Base-by-base conservation (phyloP, 768 basidiomycete species). In the Calocera cornea region DNA sequence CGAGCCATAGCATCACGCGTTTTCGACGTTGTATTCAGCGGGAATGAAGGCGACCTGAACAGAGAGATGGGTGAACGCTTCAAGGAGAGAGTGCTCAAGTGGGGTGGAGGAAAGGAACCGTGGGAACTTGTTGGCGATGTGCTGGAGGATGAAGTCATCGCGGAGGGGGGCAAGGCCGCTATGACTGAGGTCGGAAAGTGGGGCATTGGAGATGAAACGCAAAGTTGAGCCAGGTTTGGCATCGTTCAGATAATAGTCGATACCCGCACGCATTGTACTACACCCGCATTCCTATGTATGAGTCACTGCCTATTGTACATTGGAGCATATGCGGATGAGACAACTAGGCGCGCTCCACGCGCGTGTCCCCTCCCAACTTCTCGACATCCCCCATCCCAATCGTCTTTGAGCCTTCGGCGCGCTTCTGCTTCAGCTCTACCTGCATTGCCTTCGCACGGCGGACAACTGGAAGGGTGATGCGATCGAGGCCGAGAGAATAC, bases 1-100 rank as follows among this genome's bases (percentile, higher is more conserved):
- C 86, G 95, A 2, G 93, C 93, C 2, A 97, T 99, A 68, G 95
- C 97, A 0, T 90, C 90, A 5, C 83, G 89, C n/a, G 87, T 97
- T 0, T 99, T 92, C 89, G 76, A 79, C 11, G 82, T 84, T 11
- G 78, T 95, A 0, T 98, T 98, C 72, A 22, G 27, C 14, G 54
- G 54, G 7, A 78, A 80, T 10, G 69, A 71, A 0, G 81, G 89
- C 49, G 90, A 92, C 0, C 76, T 97, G 17, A 80, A 81, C 66
- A 79, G 95, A 17, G 83, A 83, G 38, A 80, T 83, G 1, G 97
- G 97, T 0, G 93, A 97, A 74, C 85, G 80, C 75, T 90, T 88
- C 72, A 95, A 90, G 71, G 73, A 75, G 2, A 87, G 90, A 66
- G 80, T 98, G 5, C 73, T 99, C 33, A 80, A 80, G 41, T 87